Base-by-base conservation (phyloP, 2,329 filamentous ascomycete genomes). In the Colletotrichum destructivum region DNA sequence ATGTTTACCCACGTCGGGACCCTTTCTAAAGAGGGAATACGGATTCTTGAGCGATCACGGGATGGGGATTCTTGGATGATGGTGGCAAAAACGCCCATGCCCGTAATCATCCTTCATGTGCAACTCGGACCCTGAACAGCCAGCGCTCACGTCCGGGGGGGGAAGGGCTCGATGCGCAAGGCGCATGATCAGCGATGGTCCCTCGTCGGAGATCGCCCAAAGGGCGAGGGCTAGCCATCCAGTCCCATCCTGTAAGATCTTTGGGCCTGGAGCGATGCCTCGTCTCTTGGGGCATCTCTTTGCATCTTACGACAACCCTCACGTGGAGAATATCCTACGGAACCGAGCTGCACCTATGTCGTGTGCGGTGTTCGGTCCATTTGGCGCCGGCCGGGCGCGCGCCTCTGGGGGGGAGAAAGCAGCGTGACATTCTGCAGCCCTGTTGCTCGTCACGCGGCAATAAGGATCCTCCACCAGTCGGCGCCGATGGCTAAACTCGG, bases 371-470 rank as follows among this genome's bases (percentile, higher is more conserved):
- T n/a, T 66, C 57, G 68, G 68, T 46, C 68, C 64, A 68, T 59
- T 35, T 59, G 68, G 64, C 68, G 68, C 63, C 68, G 68, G 68
- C 62, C 62, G 67, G 40, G 46, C 7, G 31, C 56, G 23, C 51
- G 47, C 11, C 51, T 26, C 26, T 26, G 3, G 26, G 26, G 26
- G 26, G 26, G 26, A 4, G 23, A n/a, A 21, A n/a, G 18, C 57
- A 68, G 69, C 69, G 69, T 71, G 64, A 71, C 69, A 68, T 62
- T 68, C 64, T 71, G 69, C 68, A 71, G 68, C 68, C 68, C 63
- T 71, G 68, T 71, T 51, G 68, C 62, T 21, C 68, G 38, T 62
- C 68, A 67, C 56, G 63, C 56, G 68, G 64, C 65, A 44, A 26
- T 54, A 51, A 59, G 56, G 57, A 68, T 68, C 68, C 68, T 68